Evolutionary conservation across 352 stramenopile genomes (phyloP).

Genomic region (Hyaloperonospora arabidopsidis): DNA sequence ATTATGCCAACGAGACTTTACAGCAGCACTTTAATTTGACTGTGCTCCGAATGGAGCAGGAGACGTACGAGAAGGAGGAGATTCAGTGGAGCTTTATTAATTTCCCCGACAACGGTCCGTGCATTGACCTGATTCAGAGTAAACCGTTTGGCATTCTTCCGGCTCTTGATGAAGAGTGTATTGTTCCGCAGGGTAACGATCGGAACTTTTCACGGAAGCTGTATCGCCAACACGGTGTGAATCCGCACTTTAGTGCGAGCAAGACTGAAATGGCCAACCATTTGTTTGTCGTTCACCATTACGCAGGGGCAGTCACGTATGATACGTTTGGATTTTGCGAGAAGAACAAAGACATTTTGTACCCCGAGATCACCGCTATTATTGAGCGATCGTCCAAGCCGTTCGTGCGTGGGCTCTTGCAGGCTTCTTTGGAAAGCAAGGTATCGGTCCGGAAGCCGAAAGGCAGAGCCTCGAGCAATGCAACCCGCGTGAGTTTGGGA

Average conservation of each 20-base stretch:
- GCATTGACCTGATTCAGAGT: conserved; percentile 85
- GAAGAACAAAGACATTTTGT: conserved; percentile 93
- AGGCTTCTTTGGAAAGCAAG: conserved; percentile 24
- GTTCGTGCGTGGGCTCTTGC: conserved; percentile 60
- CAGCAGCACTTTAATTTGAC: conserved; percentile 90
- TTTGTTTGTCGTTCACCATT: conserved; percentile 85
- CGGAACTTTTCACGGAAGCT: conserved; percentile 82
- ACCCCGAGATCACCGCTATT: conserved; percentile 73
- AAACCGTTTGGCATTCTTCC: conserved; percentile 81
- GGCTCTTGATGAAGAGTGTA: conserved; percentile 85
- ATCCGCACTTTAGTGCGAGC: conserved; percentile 65
- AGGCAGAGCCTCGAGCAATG: conserved; percentile 25
- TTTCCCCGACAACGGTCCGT: conserved; percentile 85
- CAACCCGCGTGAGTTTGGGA: conserved; percentile 58
- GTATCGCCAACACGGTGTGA: conserved; percentile 57
- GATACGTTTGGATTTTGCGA: conserved; percentile 91
- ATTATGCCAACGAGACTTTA: conserved; percentile 90
- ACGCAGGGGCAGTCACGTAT: conserved; percentile 91
- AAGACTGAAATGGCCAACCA: conserved; percentile 78
- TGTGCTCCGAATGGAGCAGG: conserved; percentile 82
- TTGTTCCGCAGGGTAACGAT: conserved; percentile 83
- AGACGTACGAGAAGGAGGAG: conserved; percentile 82
- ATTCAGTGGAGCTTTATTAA: conserved; percentile 88
- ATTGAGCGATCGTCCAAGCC: conserved; percentile 62
- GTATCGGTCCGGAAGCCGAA: conserved; percentile 25